Conservation (phyloP, 148 eudicot species). For the Amaranthus palmeri region DNA sequence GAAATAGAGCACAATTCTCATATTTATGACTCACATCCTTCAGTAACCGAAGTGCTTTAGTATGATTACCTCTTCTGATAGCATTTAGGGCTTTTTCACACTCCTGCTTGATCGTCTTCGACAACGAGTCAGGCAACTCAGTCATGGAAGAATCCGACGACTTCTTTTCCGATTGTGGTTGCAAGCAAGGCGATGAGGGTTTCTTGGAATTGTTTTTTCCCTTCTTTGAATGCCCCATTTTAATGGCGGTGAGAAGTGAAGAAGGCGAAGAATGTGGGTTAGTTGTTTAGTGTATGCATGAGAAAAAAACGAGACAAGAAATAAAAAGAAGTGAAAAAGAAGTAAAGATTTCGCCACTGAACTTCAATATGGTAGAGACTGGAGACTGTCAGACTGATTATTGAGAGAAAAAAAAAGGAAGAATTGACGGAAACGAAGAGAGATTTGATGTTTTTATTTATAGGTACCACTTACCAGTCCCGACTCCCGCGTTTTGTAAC, state of each 20-base stretch:
- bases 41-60: conserved; percentile 60
- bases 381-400: too few species aligned
- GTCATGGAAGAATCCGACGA: background rate
- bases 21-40: conserved; percentile 45
- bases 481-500: too few species aligned
- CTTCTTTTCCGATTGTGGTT: conserved; percentile 2
- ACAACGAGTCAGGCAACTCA: background rate
- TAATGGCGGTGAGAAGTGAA: too few species aligned
- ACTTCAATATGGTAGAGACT: too few species aligned
- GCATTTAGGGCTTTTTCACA: conserved; percentile 64
- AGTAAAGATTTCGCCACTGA: background rate
- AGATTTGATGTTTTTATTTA: too few species aligned
- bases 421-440: too few species aligned
- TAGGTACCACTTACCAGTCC: too few species aligned
- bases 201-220: background rate
- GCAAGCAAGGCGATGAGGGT: conserved; percentile 16
- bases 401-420: too few species aligned
- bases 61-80: conserved; percentile 62
- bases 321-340: background rate
- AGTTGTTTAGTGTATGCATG: background rate
- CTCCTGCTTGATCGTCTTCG: conserved; percentile 42
- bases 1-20: conserved; percentile 47
- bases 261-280: background rate
- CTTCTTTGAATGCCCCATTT: conserved; percentile 8
- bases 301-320: background rate